phyloP scores from a whole-genome alignment of 805 yeast species.

The Starmerella etchellsii region DNA sequence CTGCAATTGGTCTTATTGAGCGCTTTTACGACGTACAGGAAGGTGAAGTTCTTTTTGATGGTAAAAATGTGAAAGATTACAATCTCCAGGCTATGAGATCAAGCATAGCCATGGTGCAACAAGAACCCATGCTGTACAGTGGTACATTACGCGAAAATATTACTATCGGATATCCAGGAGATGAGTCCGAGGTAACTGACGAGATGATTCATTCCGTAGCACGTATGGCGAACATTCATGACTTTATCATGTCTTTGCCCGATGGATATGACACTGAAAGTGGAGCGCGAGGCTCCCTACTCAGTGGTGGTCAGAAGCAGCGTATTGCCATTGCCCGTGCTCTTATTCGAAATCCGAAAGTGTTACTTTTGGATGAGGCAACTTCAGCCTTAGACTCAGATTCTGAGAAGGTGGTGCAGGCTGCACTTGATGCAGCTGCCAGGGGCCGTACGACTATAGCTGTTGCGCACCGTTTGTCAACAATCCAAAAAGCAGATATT shows the following conservation, averaged over 20 bases:
- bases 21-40: constrained; percentile 39
- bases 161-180: constrained; percentile 34
- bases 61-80: constrained; percentile 35
- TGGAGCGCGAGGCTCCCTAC: constrained; percentile 43
- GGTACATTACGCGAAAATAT: constrained; percentile 47
- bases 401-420: constrained; percentile 66
- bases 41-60: constrained; percentile 43
- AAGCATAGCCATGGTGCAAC: constrained; percentile 47
- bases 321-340: constrained; percentile 68
- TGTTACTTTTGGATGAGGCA: constrained; percentile 57
- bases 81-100: constrained; percentile 40
- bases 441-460: constrained; percentile 65
- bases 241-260: constrained; percentile 42
- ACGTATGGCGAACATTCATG: constrained; percentile 44
- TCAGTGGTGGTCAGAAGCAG: constrained; percentile 71
- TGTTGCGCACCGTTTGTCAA: constrained; percentile 71
- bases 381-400: constrained; percentile 54
- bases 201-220: constrained; percentile 39
- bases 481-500: constrained; percentile 49
- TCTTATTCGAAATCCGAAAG: constrained; percentile 49
- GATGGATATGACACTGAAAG: constrained; percentile 48
- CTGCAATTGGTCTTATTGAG: constrained; percentile 40
- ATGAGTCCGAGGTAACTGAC: constrained; percentile 26
- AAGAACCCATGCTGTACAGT: constrained; percentile 45
- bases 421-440: constrained; percentile 58